Base-by-base conservation (phyloP, 164 flowering plant genomes). In the Sedum album region DNA sequence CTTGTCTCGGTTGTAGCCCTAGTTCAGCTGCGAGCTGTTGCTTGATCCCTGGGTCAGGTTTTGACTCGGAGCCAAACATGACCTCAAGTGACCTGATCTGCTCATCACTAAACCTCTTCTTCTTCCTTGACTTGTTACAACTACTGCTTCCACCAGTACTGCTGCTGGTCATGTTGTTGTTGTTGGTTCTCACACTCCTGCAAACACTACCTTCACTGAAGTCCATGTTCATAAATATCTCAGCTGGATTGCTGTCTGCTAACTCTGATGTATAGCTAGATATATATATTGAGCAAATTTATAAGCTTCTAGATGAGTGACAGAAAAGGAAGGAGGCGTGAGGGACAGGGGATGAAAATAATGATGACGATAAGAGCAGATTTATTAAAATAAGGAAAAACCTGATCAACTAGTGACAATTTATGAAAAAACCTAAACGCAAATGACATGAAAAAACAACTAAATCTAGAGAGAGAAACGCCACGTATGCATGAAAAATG, bases 1-100 rank as follows among this genome's bases (percentile, higher is more conserved):
- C 78, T 67, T 78, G 80, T 5, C 76, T 66, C 17, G 80, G 80
- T 49, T 74, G 70, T 13, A 78, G 72, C 15, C 80, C 80, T 0
- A 78, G 68, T 33, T 75, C 67, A 26, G 55, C 35, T 25, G 80
- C 80, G 11, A 78, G 57, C 65, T 70, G 69, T 48, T 30, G 62
- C 28, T 78, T 78, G 18, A 14, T 60, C 64, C 23, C 9, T 2
- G 76, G 66, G 74, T 72, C 80, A 4, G 72, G 80, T 63, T 71
- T 72, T 0, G 73, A 38, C 55, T 75, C 80, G 1, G 74, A 53
- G 46, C 66, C 73, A 30, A 78, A 78, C 49, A 70, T 68, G 46
- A 21, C 30, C 51, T 78, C 78, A 66, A 72, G 68, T 7, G 33
- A 51, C 68, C 69, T 72, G 69, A 78, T 66, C 41, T 75, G 80